Conservation (phyloP, 2,329 filamentous ascomycete species). For the Didymellaceae sp. region DNA sequence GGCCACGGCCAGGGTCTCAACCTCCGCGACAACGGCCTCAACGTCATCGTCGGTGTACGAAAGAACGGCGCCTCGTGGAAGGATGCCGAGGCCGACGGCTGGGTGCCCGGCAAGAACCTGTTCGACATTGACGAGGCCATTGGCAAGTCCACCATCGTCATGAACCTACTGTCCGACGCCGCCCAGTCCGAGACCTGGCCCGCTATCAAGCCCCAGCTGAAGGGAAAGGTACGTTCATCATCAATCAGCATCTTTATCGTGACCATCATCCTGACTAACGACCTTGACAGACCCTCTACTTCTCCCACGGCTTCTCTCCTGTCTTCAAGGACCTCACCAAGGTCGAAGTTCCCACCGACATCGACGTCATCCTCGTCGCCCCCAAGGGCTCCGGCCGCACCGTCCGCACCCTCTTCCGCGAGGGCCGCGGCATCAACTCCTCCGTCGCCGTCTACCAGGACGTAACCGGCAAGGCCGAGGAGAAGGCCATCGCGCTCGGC, state of each 20-base stretch:
- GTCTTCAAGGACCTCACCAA: conserved; percentile 99
- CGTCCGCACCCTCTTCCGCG: conserved; percentile 97
- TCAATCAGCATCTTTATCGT: too few species aligned
- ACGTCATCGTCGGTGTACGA: conserved; percentile 98
- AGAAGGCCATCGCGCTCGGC: conserved; percentile 96
- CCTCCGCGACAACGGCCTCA: conserved; percentile 98
- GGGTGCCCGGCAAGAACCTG: conserved; percentile 97
- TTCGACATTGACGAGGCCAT: conserved; percentile 99
- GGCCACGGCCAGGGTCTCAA: conserved; percentile 99
- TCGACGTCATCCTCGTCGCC: conserved; percentile 99
- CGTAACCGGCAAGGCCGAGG: conserved; percentile 95
- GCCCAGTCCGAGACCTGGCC: conserved; percentile 99
- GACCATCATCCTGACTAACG: conserved; percentile 25
- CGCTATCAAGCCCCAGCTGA: conserved; percentile 94
- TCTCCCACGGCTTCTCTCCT: conserved; percentile 99
- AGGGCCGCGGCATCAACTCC: conserved; percentile 99
- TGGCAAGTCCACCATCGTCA: conserved; percentile 89
- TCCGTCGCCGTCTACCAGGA: conserved; percentile 99
- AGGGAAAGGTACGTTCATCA: conserved; percentile 81
- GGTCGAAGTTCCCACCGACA: conserved; percentile 92
- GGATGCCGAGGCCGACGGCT: conserved; percentile 95
- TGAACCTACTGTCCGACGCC: conserved; percentile 98
- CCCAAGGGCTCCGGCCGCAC: conserved; percentile 99
- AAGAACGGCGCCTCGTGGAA: conserved; percentile 99
- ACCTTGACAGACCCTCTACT: conserved; percentile 94